Percentiles rank a stretch among this genome's conserved stretches.
Conservation (phyloP, 2,329 filamentous ascomycete species). For the Aspergillus niger region DNA sequence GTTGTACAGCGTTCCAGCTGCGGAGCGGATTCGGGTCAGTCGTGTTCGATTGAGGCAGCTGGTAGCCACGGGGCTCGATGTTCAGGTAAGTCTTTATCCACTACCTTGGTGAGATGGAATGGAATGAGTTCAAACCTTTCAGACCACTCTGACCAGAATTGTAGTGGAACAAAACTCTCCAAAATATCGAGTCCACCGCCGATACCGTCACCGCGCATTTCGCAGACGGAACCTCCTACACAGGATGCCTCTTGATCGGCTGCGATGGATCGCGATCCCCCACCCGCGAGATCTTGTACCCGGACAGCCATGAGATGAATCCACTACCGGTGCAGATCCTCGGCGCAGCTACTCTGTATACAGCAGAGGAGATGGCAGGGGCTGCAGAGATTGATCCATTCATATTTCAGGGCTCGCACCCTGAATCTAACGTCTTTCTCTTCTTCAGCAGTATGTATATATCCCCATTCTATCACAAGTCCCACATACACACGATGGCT, state of each 20-base stretch:
- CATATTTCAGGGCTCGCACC: slow-evolving; percentile 58
- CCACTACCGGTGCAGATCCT: slow-evolving; percentile 54
- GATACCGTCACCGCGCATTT: slow-evolving; percentile 49
- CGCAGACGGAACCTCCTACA: slow-evolving; percentile 47
- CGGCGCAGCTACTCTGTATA: slow-evolving; percentile 49
- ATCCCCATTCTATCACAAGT: not conserved
- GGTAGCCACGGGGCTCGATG: slow-evolving; percentile 49
- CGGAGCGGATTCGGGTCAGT: slow-evolving; percentile 52
- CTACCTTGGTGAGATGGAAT: not conserved
- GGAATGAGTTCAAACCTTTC: too few relatives aligned
- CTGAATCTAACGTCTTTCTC: slow-evolving; percentile 53
- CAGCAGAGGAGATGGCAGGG: slow-evolving; percentile 44
- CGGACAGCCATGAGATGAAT: slow-evolving; percentile 32
- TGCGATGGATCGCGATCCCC: slow-evolving; percentile 56
- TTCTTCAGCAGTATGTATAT: slow-evolving; percentile 53
- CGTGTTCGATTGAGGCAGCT: slow-evolving; percentile 51
- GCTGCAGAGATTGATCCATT: slow-evolving; percentile 55
- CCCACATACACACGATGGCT: not conserved
- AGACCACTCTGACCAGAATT: not conserved
- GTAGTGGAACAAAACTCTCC: slow-evolving; percentile 45
- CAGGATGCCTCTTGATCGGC: slow-evolving; percentile 51
- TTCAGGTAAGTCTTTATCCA: slow-evolving; percentile 43
- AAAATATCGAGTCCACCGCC: slow-evolving; percentile 34
- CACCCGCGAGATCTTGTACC: slow-evolving; percentile 39
- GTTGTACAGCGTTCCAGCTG: slow-evolving; percentile 49